Base-by-base conservation (phyloP, 345 rosid species). In the Camelina neglecta region DNA sequence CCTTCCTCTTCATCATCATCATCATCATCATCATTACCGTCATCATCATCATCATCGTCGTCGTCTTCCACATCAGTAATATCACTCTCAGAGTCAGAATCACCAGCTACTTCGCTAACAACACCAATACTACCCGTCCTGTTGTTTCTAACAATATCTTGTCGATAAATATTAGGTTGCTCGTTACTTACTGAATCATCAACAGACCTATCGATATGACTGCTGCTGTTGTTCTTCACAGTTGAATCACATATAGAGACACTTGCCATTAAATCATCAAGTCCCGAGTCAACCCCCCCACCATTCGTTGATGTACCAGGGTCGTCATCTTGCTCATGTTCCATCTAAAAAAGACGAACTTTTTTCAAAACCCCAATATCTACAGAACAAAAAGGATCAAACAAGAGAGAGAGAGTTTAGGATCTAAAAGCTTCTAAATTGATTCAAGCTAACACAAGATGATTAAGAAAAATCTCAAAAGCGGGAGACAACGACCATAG, bases 41-140 rank as follows among this genome's bases (percentile, higher is more conserved):
- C 38, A 35, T 1, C 81, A 44, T 66, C 68, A 18, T 60, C 75
- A 8, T 80, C 79, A 2, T 73, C 84, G 0, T 81, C 85, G 0
- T 83, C 86, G 31, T 84, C 86, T 1, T 83, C 91, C 5, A 89
- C 96, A 73, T 86, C 96, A 44, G 84, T 85, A 20, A 80, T 71
- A 51, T 86, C 90, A 45, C 82, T 82, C 45, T 96, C 96, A n/a
- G 99, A 89, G 83, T 96, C 98, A 0, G 91, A 89, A 77, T 89
- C 98, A 74, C 93, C 95, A 20, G 94, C 91, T 71, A 89, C 93
- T 79, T 89, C 98, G 63, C 89, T 89, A 44, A 96, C 99, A 82
- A 96, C 83, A 53, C 98, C 99, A 65, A 89, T 78, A 61, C 76
- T 78, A 53, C 88, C 87, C 53, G 65, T 84, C 47, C 13, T 84